Evolutionary conservation across 108 stramenopile genomes (phyloP), one percentile per base, ranked within the genome.

Genomic region (Skeletonema tropicum): DNA sequence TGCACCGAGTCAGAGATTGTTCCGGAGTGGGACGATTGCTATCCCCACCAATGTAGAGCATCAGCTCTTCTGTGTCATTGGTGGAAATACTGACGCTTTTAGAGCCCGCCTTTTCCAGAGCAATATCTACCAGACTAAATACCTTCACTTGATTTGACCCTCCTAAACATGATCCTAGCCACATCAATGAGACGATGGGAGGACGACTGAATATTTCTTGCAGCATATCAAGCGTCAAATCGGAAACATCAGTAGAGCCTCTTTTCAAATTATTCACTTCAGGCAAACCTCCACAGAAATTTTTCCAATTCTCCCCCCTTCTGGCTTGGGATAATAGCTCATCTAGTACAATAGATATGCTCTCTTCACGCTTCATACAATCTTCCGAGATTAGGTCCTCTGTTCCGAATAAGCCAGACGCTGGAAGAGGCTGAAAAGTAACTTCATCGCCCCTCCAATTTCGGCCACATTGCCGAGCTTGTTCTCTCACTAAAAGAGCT

Each of bases 311-410:
- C 9, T 49, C 46, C 42, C 31, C 63, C 25, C 72, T 55, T 13
- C 66, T 58, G n/a, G 82, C 69, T 25, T 74, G 63, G 70, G 79
- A 70, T 26, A 81, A 55, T 55, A 94, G 60, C 30, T 88, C 88
- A 31, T 90, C 86, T n/a, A 94, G 78, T n/a, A 83, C 72, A 48
- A 58, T 57, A 31, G 67, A 66, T 14, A 87, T 82, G 23, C 64
- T 71, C 39, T 67, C 71, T 3, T 71, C 59, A 42, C 12, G 82
- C 73, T 68, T 64, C 41, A n/a, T 73, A 70, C 26, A 70, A 68
- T 88, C 89, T 83, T 91, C 93, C 36, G 89, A 82, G 42, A 94
- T 75, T 25, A 94, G 82, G n/a, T 89, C 86, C 15, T 81, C 74
- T 7, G 83, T 83, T 31, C 93, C 93, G 63, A 94, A 62, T 67